Conservation (phyloP, 2,329 filamentous ascomycete species). For the Colletotrichum abscissum region DNA sequence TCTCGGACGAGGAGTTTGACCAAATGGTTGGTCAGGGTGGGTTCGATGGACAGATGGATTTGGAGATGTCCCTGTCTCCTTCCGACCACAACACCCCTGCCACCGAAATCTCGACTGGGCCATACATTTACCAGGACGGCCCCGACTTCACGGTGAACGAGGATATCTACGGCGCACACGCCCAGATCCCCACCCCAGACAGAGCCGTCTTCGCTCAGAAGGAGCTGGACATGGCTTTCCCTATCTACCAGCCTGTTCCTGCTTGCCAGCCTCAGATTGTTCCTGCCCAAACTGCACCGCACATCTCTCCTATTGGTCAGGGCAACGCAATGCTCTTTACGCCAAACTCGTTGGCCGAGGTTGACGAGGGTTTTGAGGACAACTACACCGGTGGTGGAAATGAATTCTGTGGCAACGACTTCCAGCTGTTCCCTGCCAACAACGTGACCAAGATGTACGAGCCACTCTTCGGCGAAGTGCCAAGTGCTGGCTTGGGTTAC, state of each 20-base stretch:
- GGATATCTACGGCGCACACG: slow-evolving; percentile 70
- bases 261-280: slow-evolving; percentile 50
- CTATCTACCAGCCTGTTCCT: slow-evolving; percentile 42
- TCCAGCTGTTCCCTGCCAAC: slow-evolving; percentile 68
- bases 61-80: slow-evolving; percentile 56
- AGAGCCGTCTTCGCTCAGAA: slow-evolving; percentile 39
- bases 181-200: slow-evolving; percentile 65
- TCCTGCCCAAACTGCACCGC: slow-evolving; percentile 51
- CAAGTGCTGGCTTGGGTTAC: slow-evolving; percentile 62
- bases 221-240: slow-evolving; percentile 29
- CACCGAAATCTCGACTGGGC: slow-evolving; percentile 53
- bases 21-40: slow-evolving; percentile 43
- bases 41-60: slow-evolving; percentile 40
- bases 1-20: slow-evolving; percentile 59
- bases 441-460: slow-evolving; percentile 56
- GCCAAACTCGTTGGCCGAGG: slow-evolving; percentile 68
- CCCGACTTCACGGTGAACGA: slow-evolving; percentile 72
- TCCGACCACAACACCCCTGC: slow-evolving; percentile 64
- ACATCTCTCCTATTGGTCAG: slow-evolving; percentile 77
- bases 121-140: slow-evolving; percentile 68
- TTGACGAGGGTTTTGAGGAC: slow-evolving; percentile 76
- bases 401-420: slow-evolving; percentile 61
- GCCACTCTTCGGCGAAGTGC: slow-evolving; percentile 61
- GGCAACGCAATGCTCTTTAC: slow-evolving; percentile 77
- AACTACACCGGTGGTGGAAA: slow-evolving; percentile 53